A percentile compares a stretch with the other conserved stretches of the same genome.
These are phyloP conservation scores for Fusarium sp. DNA, from an alignment of 2,329 filamentous ascomycete genomes.

Conservation along the genomic window DNA sequence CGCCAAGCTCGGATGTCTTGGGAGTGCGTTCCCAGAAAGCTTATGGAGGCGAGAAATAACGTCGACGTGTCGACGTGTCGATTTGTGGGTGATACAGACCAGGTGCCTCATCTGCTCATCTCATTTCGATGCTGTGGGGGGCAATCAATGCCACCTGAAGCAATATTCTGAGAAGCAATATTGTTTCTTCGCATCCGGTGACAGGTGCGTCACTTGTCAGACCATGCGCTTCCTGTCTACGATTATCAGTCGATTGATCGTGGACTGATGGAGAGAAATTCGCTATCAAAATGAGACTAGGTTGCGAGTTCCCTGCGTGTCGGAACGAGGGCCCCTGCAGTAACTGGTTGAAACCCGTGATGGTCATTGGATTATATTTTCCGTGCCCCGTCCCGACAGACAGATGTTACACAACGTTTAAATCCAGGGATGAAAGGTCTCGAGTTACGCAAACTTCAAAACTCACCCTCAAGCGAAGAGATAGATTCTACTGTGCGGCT, in stretches of 20 bases:
- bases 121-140: not conserved
- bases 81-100: not conserved
- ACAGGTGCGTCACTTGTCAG: not conserved
- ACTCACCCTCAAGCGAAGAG: not conserved
- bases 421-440: slow-evolving; percentile 5
- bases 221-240: not conserved
- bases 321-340: slow-evolving; percentile 9
- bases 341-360: slow-evolving; percentile 11
- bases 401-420: slow-evolving; percentile 15
- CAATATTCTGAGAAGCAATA: not conserved
- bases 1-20: not conserved
- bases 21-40: not conserved
- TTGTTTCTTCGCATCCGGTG: not conserved
- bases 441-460: not conserved
- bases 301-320: slow-evolving; percentile 5
- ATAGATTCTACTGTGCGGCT: not conserved
- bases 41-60: not conserved
- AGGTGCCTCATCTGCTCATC: not conserved
- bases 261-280: not conserved
- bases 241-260: not conserved
- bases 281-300: slow-evolving; percentile 23
- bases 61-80: not conserved
- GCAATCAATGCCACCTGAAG: not conserved
- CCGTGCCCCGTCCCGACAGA: slow-evolving; percentile 22
- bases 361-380: slow-evolving; percentile 31